These are phyloP conservation scores for Starmerella cellae DNA, from an alignment of 805 yeast species.

Conservation along the genomic window DNA sequence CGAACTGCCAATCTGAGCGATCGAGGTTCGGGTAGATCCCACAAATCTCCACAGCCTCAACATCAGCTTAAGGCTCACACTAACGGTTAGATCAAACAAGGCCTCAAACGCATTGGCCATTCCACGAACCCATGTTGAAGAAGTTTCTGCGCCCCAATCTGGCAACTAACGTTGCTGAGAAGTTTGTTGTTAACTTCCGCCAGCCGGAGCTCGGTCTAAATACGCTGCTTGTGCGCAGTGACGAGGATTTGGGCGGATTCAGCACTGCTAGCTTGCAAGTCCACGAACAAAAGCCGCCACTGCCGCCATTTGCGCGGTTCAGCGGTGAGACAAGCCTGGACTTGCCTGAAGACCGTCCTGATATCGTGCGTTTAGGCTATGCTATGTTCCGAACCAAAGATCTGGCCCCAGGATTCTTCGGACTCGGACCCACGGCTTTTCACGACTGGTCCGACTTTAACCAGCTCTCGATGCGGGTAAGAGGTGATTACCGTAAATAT, in stretches of 20 bases:
- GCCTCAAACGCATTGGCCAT: too few species aligned
- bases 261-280: constrained; percentile 47
- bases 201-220: constrained; percentile 35
- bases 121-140: constrained; percentile 8
- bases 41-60: too few species aligned
- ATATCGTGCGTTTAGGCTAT: constrained; percentile 51
- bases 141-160: constrained; percentile 10
- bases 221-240: constrained; percentile 49
- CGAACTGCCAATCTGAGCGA: too few species aligned
- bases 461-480: constrained; percentile 55
- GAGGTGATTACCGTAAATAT: constrained; percentile 60
- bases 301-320: constrained; percentile 40
- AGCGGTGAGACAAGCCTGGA: constrained; percentile 58
- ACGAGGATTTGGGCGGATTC: constrained; percentile 66
- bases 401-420: constrained; percentile 36
- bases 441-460: constrained; percentile 62
- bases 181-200: constrained; percentile 46
- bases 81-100: too few species aligned
- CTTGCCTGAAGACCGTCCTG: constrained; percentile 52
- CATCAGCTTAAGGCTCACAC: too few species aligned
- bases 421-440: constrained; percentile 31
- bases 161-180: constrained; percentile 20
- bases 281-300: constrained; percentile 24
- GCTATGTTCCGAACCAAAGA: constrained; percentile 77
- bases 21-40: too few species aligned